Percentiles rank a stretch among this genome's conserved stretches.
These are phyloP conservation scores for Selenicereus undatus DNA, from an alignment of 148 eudicot species.

Conservation along the genomic window DNA sequence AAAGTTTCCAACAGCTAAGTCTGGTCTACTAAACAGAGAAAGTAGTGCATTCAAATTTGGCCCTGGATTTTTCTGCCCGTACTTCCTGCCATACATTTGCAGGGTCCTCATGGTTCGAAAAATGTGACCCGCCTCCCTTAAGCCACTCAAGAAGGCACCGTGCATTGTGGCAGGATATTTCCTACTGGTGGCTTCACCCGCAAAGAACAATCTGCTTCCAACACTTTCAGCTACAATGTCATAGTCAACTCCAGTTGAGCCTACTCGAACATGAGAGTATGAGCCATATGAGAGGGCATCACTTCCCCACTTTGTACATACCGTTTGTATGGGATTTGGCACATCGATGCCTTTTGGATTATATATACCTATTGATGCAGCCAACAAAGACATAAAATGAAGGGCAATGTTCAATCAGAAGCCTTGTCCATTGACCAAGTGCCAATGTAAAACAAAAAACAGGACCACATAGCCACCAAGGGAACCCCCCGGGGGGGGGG, in stretches of 20 bases:
- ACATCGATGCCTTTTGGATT: conserved; percentile 70
- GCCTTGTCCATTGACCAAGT: background rate
- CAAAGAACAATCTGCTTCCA: conserved; percentile 61
- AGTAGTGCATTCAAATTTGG: conserved; percentile 41
- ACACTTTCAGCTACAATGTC: conserved; percentile 80
- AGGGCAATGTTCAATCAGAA: background rate
- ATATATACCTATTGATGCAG: conserved; percentile 60
- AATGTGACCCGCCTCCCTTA: conserved; percentile 83
- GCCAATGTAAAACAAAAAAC: background rate
- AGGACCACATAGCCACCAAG: background rate
- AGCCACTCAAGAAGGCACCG: conserved; percentile 87
- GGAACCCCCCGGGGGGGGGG: no score
- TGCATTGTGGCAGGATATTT: conserved; percentile 93
- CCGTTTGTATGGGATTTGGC: conserved; percentile 75
- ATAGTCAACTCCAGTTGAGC: conserved; percentile 76
- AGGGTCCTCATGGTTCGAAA: conserved; percentile 35
- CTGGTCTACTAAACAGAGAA: conserved; percentile 66
- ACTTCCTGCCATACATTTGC: conserved; percentile 41
- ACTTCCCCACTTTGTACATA: conserved; percentile 85
- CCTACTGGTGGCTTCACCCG: conserved; percentile 83
- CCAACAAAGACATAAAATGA: conserved; percentile 3
- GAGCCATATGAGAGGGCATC: conserved; percentile 86
- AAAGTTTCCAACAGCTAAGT: conserved; percentile 60
- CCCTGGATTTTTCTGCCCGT: conserved; percentile 37
- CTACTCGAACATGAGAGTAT: conserved; percentile 78